phyloP scores from a whole-genome alignment of 1,284 basidiomycete species.

The Vanrija sp. region DNA sequence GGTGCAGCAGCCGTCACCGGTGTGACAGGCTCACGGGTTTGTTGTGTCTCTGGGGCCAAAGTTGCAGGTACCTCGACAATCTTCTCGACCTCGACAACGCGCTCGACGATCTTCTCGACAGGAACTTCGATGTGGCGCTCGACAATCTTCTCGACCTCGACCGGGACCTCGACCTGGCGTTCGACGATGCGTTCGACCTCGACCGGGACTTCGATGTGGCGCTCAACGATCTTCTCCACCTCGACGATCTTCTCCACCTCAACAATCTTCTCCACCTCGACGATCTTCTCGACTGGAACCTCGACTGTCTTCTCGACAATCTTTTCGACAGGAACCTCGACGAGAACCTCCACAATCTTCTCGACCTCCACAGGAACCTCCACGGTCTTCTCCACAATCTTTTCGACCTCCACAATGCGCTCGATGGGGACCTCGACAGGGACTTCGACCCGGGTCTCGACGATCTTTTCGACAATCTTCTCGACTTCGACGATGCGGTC shows the following conservation, averaged over 20 bases:
- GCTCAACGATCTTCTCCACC: constrained; percentile 34
- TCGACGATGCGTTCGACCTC: constrained; percentile 38
- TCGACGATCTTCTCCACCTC: constrained; percentile 26
- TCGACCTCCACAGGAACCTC: constrained; percentile 35
- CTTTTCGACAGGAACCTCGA: constrained; percentile 37
- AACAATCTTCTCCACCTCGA: constrained; percentile 13
- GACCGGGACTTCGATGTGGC: constrained; percentile 41
- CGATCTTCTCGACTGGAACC: constrained; percentile 27
- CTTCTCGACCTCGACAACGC: constrained; percentile 44
- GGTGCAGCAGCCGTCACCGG: constrained; percentile 19
- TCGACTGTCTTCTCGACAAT: constrained; percentile 33
- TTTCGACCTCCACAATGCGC: constrained; percentile 36
- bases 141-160: constrained; percentile 42
- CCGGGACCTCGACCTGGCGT: neutral
- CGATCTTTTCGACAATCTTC: constrained; percentile 45
- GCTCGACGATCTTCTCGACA: constrained; percentile 29
- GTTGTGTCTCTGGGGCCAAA: constrained; percentile 31
- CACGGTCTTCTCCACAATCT: constrained; percentile 27
- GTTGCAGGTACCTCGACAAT: constrained; percentile 26
- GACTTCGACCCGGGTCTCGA: constrained; percentile 37
- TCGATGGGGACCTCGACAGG: constrained; percentile 34
- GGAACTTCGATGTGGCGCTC: constrained; percentile 27
- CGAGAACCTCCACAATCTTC: constrained; percentile 41
- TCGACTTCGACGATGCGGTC: constrained; percentile 45
- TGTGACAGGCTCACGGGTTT: constrained; percentile 13